Conservation (phyloP, 2,329 filamentous ascomycete genomes). For the Trichoderma asperellum region DNA sequence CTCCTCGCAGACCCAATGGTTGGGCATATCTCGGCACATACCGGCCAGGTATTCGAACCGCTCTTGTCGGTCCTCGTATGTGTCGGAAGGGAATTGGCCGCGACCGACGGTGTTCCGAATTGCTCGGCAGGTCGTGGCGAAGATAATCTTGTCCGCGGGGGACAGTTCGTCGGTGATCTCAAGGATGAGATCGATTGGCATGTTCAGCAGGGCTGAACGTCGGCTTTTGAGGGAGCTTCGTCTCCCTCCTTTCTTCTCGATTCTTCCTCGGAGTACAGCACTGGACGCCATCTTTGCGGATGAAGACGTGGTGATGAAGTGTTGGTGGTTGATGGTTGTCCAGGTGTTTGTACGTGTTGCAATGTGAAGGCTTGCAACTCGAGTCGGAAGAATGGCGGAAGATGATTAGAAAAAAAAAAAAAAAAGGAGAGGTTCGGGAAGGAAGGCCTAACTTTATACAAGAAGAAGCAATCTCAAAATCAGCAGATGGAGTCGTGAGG, state of each 20-base stretch:
- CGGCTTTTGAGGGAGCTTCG: not conserved
- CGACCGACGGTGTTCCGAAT: not conserved
- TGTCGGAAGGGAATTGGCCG: not conserved
- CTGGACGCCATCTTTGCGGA: not conserved
- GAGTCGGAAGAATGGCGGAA: not conserved
- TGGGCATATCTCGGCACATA: conserved; percentile 23
- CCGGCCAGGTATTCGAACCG: conserved; percentile 20
- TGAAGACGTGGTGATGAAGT: not conserved
- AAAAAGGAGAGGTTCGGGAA: not conserved
- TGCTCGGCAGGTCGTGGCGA: conserved; percentile 5
- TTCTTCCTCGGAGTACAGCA: not conserved
- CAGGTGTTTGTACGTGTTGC: not conserved
- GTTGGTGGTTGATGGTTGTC: not conserved
- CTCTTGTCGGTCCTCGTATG: not conserved
- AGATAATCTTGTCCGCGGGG: conserved; percentile 2
- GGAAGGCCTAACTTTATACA: not conserved
- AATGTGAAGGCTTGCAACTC: not conserved
- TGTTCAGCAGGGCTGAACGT: not conserved
- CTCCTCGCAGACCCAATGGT: conserved; percentile 28
- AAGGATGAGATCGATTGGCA: conserved; percentile 20
- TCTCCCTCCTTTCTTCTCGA: not conserved
- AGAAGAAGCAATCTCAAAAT: not conserved
- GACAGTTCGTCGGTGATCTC: conserved; percentile 9
- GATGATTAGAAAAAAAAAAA: no score
- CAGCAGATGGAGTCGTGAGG: no score